Percentiles rank a stretch among this genome's conserved stretches.
These are phyloP conservation scores for Phytophthora cactorum DNA, from an alignment of 352 stramenopile genomes.

Conservation along the genomic window DNA sequence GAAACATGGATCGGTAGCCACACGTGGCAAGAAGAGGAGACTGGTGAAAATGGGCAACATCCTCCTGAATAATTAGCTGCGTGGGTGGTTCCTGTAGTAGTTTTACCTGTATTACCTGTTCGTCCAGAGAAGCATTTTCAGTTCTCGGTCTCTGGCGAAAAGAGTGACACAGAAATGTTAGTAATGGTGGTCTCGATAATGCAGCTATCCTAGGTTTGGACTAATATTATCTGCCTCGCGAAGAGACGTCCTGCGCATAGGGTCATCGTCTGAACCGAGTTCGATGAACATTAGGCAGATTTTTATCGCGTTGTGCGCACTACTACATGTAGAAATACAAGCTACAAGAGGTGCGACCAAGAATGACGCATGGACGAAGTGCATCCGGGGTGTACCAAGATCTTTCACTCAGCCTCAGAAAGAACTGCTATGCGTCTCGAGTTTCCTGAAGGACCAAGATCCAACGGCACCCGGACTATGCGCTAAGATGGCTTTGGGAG, in stretches of 20 bases:
- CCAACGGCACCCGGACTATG: slow-evolving; percentile 32
- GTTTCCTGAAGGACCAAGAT: slow-evolving; percentile 7
- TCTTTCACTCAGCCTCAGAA: slow-evolving; percentile 37
- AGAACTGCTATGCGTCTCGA: slow-evolving; percentile 33
- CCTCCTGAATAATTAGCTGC: not conserved
- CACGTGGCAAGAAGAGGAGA: not conserved
- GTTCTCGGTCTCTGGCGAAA: too few relatives aligned
- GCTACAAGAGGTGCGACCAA: slow-evolving; percentile 2
- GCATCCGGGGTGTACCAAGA: slow-evolving; percentile 35
- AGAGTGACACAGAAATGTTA: too few relatives aligned
- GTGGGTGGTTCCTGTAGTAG: not conserved
- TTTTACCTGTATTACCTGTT: not conserved
- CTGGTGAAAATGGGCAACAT: not conserved
- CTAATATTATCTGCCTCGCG: too few relatives aligned
- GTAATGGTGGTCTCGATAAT: too few relatives aligned
- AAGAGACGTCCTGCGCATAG: too few relatives aligned
- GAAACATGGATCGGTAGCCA: slow-evolving; percentile 11
- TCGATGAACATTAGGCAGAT: slow-evolving; percentile 19
- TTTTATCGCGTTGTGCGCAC: slow-evolving; percentile 7
- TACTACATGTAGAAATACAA: not conserved
- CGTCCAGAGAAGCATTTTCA: not conserved
- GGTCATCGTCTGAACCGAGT: not conserved
- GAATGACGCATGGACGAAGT: slow-evolving; percentile 22
- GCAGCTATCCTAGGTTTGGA: too few relatives aligned
- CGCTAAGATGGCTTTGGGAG: slow-evolving; percentile 38